phyloP scores from a whole-genome alignment of 257 asterid genomes.

The Plantago elongata region DNA sequence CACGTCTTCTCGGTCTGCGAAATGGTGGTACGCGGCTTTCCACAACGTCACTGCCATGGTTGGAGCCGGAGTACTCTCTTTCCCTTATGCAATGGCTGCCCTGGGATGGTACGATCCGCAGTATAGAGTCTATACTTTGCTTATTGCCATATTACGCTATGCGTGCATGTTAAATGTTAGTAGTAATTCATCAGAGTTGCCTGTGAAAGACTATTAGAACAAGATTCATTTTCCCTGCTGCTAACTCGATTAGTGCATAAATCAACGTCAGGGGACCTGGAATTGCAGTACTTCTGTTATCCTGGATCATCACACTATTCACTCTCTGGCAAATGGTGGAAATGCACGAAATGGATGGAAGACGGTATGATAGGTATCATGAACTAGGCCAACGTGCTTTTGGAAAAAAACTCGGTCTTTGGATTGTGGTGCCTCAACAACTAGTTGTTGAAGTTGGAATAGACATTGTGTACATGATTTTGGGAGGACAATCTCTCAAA shows the following conservation, averaged over 20 bases:
- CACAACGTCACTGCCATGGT: conserved; percentile 53
- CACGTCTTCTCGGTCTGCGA: conserved; percentile 42
- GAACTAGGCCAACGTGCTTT: conserved; percentile 36
- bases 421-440: conserved; percentile 36
- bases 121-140: too few relatives aligned
- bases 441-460: conserved; percentile 30
- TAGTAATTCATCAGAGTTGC: too few relatives aligned
- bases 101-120: conserved; percentile 34
- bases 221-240: too few relatives aligned
- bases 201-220: too few relatives aligned
- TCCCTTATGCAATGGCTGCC: conserved; percentile 48
- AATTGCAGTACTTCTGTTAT: conserved; percentile 17
- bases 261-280: conserved; percentile 35
- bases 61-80: conserved; percentile 49
- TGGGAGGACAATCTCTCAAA: conserved; percentile 27
- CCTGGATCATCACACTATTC: conserved; percentile 33
- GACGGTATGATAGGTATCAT: conserved; percentile 35
- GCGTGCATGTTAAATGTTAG: too few relatives aligned
- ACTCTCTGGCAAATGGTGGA: conserved; percentile 40
- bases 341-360: conserved; percentile 34
- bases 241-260: too few relatives aligned
- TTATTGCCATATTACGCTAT: too few relatives aligned
- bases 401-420: conserved; percentile 29
- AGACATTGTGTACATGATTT: conserved; percentile 35
- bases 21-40: conserved; percentile 49